Base-by-base conservation (phyloP, 768 basidiomycete species). In the Omphalotus guepiniiformis region DNA sequence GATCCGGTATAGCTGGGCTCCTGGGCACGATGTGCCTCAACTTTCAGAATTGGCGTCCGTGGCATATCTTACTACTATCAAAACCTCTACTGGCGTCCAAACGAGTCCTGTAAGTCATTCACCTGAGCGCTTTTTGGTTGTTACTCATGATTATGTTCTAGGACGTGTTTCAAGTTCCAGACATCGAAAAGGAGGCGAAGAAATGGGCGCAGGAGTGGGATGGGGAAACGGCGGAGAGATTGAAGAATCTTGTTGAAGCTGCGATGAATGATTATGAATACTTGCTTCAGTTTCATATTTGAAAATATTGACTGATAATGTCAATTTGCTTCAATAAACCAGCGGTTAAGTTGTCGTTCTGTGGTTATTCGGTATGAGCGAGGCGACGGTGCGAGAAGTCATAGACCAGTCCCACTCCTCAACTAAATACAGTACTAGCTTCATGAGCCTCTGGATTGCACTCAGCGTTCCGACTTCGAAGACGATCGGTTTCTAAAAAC, bases 171-270 rank as follows among this genome's bases (percentile, higher is more conserved):
- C 16, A 19, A 19, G 29, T 6, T 25, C 22, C 34, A 16, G 21
- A 39, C 27, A 6, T 47, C 12, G 46, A 47, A 13, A 27, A 28
- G 19, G 23, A 47, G 15, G 19, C 23, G 37, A 39, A 47, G 46
- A 47, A 47, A 29, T 47, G 46, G 46, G 30, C 46, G 19, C 29
- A 28, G 30, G 37, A 47, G n/a, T 38, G 26, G 27, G 37, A 32
- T 32, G 46, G 29, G 22, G 22, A 29, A 7, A 28, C 37, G 7
- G 46, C 37, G 3, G 12, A 39, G 23, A 22, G 19, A 19, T 8
- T 47, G 6, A 47, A 39, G 25, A 28, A 47, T 18, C 21, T 36
- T 7, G 37, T 47, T 7, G 36, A 29, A 22, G 7, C 46, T 19
- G 21, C 46, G 3, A 38, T 47, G 25, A 38, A 47, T 13, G 46